phyloP scores from a whole-genome alignment of 352 stramenopile species.

The Globisporangium emineosum region DNA sequence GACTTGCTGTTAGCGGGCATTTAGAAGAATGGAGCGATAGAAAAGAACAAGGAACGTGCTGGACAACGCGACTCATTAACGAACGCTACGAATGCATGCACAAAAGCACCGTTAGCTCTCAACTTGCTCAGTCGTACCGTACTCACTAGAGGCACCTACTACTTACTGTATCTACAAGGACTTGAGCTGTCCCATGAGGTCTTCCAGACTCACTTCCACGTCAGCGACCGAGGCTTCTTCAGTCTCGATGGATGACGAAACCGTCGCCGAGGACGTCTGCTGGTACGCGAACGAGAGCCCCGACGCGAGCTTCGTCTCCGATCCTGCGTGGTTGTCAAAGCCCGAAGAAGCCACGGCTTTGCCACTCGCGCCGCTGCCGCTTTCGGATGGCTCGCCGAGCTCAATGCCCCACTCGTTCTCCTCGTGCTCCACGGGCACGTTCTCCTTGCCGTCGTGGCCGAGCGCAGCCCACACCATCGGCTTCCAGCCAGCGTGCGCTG shows the following conservation, averaged over 20 bases:
- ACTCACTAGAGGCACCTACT: too few species aligned
- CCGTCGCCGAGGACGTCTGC: conserved; percentile 20
- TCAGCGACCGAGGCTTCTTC: conserved; percentile 23
- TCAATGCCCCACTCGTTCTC: conserved; percentile 91
- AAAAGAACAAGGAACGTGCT: not conserved
- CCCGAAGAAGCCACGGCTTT: conserved; percentile 10
- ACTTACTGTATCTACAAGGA: conserved; percentile 58
- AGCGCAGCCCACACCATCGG: conserved; percentile 71
- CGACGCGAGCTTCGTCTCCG: conserved; percentile 32
- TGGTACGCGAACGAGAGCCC: conserved; percentile 65
- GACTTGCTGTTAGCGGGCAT: conserved; percentile 23
- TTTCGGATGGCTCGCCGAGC: conserved; percentile 20
- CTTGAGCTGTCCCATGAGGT: conserved; percentile 80
- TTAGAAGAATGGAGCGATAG: not conserved
- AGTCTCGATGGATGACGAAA: conserved; percentile 13
- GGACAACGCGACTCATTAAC: too few species aligned
- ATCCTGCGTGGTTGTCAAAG: conserved; percentile 3
- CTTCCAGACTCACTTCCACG: conserved; percentile 59
- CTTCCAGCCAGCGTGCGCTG: conserved; percentile 49
- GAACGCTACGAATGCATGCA: too few species aligned
- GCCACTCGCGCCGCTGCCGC: conserved; percentile 18
- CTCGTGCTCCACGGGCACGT: conserved; percentile 51
- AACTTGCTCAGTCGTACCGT: too few species aligned
- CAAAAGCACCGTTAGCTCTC: too few species aligned
- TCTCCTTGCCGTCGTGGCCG: conserved; percentile 46